Percentiles rank a stretch among this genome's conserved stretches.
Conservation (phyloP, 345 rosid genomes). For the Hirschfeldia incana region DNA sequence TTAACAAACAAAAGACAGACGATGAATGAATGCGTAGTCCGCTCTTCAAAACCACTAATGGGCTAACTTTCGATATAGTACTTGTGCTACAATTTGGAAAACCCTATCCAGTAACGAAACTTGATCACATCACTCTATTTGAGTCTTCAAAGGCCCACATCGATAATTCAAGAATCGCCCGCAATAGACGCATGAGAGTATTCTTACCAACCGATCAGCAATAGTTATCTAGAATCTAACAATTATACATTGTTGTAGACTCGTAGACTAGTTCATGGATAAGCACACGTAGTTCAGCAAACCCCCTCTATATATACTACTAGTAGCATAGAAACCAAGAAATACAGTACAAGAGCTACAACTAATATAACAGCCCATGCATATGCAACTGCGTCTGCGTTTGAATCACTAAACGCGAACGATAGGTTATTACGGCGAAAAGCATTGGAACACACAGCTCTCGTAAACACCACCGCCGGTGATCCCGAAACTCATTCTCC, state of each 20-base stretch:
- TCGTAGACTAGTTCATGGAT: background rate
- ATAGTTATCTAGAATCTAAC: background rate
- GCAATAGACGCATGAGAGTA: background rate
- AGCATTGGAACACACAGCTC: conserved; percentile 34
- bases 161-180: background rate
- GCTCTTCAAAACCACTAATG: background rate
- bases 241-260: background rate
- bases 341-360: conserved; percentile 8
- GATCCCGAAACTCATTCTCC: conserved; percentile 28
- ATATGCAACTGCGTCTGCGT: background rate
- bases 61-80: background rate
- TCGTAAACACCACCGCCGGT: conserved; percentile 11
- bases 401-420: background rate
- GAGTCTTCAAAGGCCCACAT: background rate
- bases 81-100: background rate
- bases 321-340: background rate
- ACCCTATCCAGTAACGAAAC: background rate
- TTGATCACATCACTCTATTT: background rate
- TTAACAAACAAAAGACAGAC: background rate
- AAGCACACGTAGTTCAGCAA: background rate
- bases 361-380: conserved; percentile 5
- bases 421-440: conserved; percentile 20
- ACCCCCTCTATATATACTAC: background rate
- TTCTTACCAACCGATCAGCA: background rate
- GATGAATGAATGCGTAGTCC: background rate